A percentile compares a stretch with the other conserved stretches of the same genome.
phyloP scores from a whole-genome alignment of 140 eudicot species.

The Senecio squalidus region DNA sequence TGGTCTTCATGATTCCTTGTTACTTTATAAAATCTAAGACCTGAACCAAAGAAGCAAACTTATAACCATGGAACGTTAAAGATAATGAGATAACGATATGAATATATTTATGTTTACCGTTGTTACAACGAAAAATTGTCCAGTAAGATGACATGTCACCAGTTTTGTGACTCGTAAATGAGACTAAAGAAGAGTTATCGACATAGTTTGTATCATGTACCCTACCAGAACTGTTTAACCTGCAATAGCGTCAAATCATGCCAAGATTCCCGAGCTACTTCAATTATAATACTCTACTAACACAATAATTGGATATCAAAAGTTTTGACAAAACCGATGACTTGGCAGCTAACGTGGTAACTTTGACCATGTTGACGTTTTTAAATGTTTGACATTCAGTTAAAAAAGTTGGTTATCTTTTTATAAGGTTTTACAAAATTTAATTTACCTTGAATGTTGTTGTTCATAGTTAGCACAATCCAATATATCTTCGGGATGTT shows the following conservation, averaged over 20 bases:
- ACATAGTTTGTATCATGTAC: slow-evolving; percentile 5
- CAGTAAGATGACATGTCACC: slow-evolving; percentile 10
- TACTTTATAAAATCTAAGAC: slow-evolving; percentile 18
- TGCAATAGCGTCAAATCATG: not conserved
- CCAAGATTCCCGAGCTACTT: not conserved
- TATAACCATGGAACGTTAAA: not conserved
- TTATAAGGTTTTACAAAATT: no score
- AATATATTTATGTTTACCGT: not conserved
- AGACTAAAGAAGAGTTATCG: slow-evolving; percentile 1
- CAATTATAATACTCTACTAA: not conserved
- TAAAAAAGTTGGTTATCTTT: no score
- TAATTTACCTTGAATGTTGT: slow-evolving; percentile 1
- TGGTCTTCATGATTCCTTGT: not conserved
- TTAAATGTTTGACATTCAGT: no score
- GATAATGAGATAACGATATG: not conserved
- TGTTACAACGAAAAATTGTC: slow-evolving; percentile 1
- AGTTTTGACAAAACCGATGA: no score
- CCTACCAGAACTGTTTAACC: not conserved
- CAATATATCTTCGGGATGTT: not conserved
- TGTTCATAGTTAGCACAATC: not conserved
- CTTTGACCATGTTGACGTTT: no score
- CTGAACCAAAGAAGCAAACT: not conserved
- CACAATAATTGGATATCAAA: no score
- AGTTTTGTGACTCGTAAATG: slow-evolving; percentile 1
- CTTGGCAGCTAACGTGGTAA: no score